phyloP scores from a whole-genome alignment of 306 rosid genomes.

The Vigna radiata region DNA sequence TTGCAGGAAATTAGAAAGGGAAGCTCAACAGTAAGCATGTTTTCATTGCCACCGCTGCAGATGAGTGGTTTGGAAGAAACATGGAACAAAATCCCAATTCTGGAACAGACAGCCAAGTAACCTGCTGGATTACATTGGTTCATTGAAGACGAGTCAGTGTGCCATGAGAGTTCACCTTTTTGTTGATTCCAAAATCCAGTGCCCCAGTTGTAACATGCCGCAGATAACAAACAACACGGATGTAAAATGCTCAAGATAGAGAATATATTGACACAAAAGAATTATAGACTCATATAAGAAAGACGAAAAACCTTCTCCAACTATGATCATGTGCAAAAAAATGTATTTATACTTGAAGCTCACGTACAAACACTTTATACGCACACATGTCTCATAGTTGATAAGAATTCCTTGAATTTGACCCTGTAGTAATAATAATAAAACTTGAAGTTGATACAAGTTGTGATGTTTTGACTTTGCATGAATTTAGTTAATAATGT shows the following conservation, averaged over 20 bases:
- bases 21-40: constrained; percentile 79
- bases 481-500: not conserved
- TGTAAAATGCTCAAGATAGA: constrained; percentile 47
- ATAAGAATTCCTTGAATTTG: not conserved
- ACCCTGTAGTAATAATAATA: too few species aligned
- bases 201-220: constrained; percentile 40
- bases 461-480: constrained; percentile 18
- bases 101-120: constrained; percentile 71
- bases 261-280: constrained; percentile 46
- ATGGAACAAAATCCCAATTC: constrained; percentile 62
- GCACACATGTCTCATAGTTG: not conserved
- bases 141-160: constrained; percentile 25
- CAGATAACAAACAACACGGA: constrained; percentile 59
- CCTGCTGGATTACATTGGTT: constrained; percentile 29
- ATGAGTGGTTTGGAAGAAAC: constrained; percentile 58
- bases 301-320: not conserved
- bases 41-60: constrained; percentile 86
- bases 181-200: constrained; percentile 5
- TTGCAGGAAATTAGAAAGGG: constrained; percentile 80
- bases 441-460: not conserved
- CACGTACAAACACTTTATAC: not conserved
- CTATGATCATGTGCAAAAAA: not conserved
- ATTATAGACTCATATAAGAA: constrained; percentile 49
- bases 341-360: not conserved
- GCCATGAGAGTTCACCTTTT: constrained; percentile 5